Percentiles rank a stretch among this genome's conserved stretches.
phyloP scores from a whole-genome alignment of 352 stramenopile species.

The Phytophthora citricola region DNA sequence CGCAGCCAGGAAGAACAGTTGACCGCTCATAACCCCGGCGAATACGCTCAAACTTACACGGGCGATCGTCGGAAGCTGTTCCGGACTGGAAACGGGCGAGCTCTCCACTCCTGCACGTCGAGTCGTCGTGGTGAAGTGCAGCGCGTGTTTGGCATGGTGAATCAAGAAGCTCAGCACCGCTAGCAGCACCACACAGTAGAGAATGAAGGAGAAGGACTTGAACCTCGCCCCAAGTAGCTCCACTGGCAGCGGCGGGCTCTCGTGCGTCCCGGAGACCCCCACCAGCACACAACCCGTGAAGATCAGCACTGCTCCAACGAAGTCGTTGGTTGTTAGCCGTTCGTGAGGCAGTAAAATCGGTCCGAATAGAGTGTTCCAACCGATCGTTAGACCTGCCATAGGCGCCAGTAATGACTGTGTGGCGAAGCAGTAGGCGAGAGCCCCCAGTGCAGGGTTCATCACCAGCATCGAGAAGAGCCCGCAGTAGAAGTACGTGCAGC shows the following conservation, averaged over 20 bases:
- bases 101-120: constrained; percentile 34
- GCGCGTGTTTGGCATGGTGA: constrained; percentile 58
- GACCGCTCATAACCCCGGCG: constrained; percentile 73
- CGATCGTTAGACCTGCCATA: constrained; percentile 84
- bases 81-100: constrained; percentile 29
- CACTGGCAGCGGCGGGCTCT: constrained; percentile 65
- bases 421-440: constrained; percentile 78
- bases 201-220: constrained; percentile 63
- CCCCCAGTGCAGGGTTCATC: constrained; percentile 70
- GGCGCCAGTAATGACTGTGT: constrained; percentile 83
- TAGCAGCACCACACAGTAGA: constrained; percentile 61
- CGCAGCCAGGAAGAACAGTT: constrained; percentile 81
- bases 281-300: constrained; percentile 83
- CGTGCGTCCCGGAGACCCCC: constrained; percentile 71
- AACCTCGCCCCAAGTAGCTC: constrained; percentile 63
- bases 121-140: constrained; percentile 52
- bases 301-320: constrained; percentile 77
- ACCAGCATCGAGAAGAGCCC: constrained; percentile 79
- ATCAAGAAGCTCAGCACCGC: constrained; percentile 56
- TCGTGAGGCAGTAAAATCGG: constrained; percentile 76
- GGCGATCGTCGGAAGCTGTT: constrained; percentile 43
- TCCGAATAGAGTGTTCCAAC: constrained; percentile 84
- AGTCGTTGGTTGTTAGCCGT: constrained; percentile 75
- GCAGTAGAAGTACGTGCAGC: constrained; percentile 76
- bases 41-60: constrained; percentile 70